Evolutionary conservation across 306 rosid genomes (phyloP), one percentile per base, ranked within the genome.

Genomic region (Acacia melanoxylon): DNA sequence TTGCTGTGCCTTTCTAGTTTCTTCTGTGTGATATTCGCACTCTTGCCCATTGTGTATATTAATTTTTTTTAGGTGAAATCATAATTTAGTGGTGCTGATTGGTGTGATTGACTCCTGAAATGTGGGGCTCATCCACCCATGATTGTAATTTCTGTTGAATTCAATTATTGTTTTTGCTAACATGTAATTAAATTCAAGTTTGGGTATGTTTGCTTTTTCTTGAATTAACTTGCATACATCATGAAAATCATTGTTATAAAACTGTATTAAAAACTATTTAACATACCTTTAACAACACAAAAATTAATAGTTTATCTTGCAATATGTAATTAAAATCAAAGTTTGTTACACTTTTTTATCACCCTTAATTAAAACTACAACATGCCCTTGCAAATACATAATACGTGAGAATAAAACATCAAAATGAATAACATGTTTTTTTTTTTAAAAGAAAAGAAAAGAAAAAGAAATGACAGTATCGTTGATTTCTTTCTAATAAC

Each of bases 1-100:
- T 58, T 78, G 54, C 82, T 81, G 84, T 76, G 54, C 68, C 74
- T 80, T 73, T 79, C n/a, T n/a, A n/a, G n/a, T n/a, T n/a, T n/a
- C 84, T 76, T 82, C 85, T 80, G 91, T 74, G 93, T 91, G 94
- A 80, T 85, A 79, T 86, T 37, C 54, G 62, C 42, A 72, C 77
- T 84, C 79, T 83, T 80, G 83, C 76, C 84, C 24, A 72, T 87
- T 89, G 85, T 93, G 97, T 93, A 95, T 87, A 91, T 83, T 37
- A 6, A 5, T 37, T 45, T 85, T 77, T 83, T 80, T 85, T 78
- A 82, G 79, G 59, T 35, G 85, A 68, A 68, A 24, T 49, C 77
- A 73, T 73, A 49, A 73, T 49, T 13, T 17, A 9, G 44, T 48
- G 75, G 37, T 24, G 62, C 10, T 31, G 77, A 73, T 10, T 40